phyloP scores from a whole-genome alignment of 805 yeast genomes.

The Wickerhamomyces pijperi region DNA sequence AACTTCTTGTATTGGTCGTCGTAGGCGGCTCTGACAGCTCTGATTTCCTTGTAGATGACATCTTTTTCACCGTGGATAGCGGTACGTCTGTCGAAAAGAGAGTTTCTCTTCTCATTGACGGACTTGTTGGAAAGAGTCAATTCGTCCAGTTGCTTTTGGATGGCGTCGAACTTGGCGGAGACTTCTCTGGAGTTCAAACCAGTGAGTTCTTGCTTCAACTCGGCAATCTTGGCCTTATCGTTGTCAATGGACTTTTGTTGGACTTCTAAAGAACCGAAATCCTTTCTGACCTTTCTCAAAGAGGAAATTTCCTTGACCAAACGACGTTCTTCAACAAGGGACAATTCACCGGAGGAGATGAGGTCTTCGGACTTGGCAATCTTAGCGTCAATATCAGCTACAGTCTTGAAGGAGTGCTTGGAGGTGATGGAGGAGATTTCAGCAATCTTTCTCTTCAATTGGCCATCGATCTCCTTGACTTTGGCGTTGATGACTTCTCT shows the following conservation, averaged over 20 bases:
- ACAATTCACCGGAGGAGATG: constrained; percentile 68
- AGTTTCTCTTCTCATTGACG: constrained; percentile 54
- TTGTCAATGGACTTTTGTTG: constrained; percentile 71
- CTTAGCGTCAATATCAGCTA: constrained; percentile 59
- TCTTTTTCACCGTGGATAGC: constrained; percentile 59
- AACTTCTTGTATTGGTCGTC: constrained; percentile 67
- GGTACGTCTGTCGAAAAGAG: constrained; percentile 52
- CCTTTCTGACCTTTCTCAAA: constrained; percentile 72
- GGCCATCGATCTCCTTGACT: constrained; percentile 58
- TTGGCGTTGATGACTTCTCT: constrained; percentile 44
- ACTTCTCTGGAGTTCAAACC: constrained; percentile 49
- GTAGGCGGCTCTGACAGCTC: constrained; percentile 60
- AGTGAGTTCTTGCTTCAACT: constrained; percentile 57
- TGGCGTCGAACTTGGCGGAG: constrained; percentile 54
- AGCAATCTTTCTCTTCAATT: constrained; percentile 60
- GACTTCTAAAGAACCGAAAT: constrained; percentile 60
- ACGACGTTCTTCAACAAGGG: constrained; percentile 85
- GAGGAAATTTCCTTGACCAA: constrained; percentile 74
- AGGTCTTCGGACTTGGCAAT: constrained; percentile 55
- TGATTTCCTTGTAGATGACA: constrained; percentile 53
- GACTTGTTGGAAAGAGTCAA: constrained; percentile 49
- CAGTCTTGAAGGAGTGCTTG: constrained; percentile 56
- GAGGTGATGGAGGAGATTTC: constrained; percentile 67
- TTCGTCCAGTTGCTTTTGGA: constrained; percentile 60
- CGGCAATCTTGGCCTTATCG: constrained; percentile 66